These are phyloP conservation scores for Phytopythium kandeliae DNA, from an alignment of 352 stramenopile species.

Conservation along the genomic window DNA sequence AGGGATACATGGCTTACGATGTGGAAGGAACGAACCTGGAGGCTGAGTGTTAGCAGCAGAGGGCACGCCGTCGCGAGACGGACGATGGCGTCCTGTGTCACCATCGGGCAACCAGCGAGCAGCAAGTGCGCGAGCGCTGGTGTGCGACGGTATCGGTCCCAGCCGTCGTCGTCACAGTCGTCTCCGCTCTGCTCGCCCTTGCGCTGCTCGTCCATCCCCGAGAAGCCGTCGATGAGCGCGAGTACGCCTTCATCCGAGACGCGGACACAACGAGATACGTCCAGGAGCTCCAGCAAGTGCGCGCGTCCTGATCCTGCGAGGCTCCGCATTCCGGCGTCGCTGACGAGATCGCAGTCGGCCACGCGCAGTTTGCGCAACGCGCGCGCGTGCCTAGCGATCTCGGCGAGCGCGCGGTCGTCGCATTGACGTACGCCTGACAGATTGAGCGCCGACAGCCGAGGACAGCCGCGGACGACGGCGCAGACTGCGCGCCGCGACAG, in stretches of 20 bases:
- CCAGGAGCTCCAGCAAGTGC: slow-evolving; percentile 57
- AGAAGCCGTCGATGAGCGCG: slow-evolving; percentile 47
- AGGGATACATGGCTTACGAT: no score
- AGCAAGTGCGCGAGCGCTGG: slow-evolving; percentile 49
- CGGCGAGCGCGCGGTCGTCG: slow-evolving; percentile 57
- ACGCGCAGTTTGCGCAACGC: slow-evolving; percentile 44
- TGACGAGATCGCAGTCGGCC: slow-evolving; percentile 56
- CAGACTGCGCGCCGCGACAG: slow-evolving; percentile 68
- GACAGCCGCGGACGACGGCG: slow-evolving; percentile 54
- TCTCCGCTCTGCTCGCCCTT: background rate
- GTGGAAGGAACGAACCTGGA: slow-evolving; percentile 19
- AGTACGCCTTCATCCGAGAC: slow-evolving; percentile 52
- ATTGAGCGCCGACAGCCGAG: slow-evolving; percentile 36
- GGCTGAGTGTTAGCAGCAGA: slow-evolving; percentile 58
- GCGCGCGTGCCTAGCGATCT: slow-evolving; percentile 25
- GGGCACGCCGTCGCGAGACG: slow-evolving; percentile 58
- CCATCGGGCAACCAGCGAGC: slow-evolving; percentile 43
- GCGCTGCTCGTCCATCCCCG: background rate
- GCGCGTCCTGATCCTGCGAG: slow-evolving; percentile 29
- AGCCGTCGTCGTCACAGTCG: background rate
- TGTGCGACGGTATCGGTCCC: slow-evolving; percentile 4
- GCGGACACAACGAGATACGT: slow-evolving; percentile 45
- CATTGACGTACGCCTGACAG: slow-evolving; percentile 46
- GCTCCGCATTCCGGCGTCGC: slow-evolving; percentile 45
- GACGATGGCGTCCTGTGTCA: slow-evolving; percentile 63